phyloP scores from a whole-genome alignment of 148 eudicot species.

The Amaranthus hypochondriacus region DNA sequence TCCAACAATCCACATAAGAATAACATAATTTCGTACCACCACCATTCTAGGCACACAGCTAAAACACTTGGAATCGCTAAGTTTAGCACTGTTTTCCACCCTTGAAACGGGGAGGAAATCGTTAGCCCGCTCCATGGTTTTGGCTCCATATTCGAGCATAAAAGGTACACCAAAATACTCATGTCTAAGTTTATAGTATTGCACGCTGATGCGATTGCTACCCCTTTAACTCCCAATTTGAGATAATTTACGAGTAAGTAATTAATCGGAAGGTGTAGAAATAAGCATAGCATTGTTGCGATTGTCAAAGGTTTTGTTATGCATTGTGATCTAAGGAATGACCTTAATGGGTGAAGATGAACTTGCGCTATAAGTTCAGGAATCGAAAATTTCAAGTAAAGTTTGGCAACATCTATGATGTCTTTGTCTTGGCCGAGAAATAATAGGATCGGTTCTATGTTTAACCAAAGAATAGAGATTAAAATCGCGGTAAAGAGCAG shows the following conservation, averaged over 20 bases:
- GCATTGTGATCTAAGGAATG: slow-evolving; percentile 64
- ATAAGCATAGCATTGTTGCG: slow-evolving; percentile 39
- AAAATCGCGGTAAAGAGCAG: slow-evolving; percentile 51
- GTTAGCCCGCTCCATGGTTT: slow-evolving; percentile 70
- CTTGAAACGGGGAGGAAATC: slow-evolving; percentile 42
- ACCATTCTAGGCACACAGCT: slow-evolving; percentile 90
- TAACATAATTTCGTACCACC: slow-evolving; percentile 93
- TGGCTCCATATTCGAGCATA: slow-evolving; percentile 25
- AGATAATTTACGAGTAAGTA: slow-evolving; percentile 48
- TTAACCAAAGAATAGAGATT: slow-evolving; percentile 66
- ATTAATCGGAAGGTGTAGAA: slow-evolving; percentile 64
- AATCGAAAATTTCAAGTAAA: slow-evolving; percentile 57
- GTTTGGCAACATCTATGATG: slow-evolving; percentile 55
- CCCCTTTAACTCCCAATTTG: slow-evolving; percentile 63
- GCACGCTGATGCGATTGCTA: slow-evolving; percentile 64
- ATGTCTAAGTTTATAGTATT: slow-evolving; percentile 54
- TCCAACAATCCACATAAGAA: slow-evolving; percentile 66
- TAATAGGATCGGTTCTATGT: slow-evolving; percentile 53
- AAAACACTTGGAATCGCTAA: slow-evolving; percentile 63
- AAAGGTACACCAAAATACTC: slow-evolving; percentile 50
- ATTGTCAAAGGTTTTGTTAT: slow-evolving; percentile 53
- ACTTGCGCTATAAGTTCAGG: slow-evolving; percentile 72
- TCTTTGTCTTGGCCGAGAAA: slow-evolving; percentile 56
- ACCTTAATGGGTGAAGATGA: slow-evolving; percentile 52
- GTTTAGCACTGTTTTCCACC: slow-evolving; percentile 60